These are phyloP conservation scores for Cercospora sp. DNA, from an alignment of 2,329 filamentous ascomycete species.

Conservation along the genomic window DNA sequence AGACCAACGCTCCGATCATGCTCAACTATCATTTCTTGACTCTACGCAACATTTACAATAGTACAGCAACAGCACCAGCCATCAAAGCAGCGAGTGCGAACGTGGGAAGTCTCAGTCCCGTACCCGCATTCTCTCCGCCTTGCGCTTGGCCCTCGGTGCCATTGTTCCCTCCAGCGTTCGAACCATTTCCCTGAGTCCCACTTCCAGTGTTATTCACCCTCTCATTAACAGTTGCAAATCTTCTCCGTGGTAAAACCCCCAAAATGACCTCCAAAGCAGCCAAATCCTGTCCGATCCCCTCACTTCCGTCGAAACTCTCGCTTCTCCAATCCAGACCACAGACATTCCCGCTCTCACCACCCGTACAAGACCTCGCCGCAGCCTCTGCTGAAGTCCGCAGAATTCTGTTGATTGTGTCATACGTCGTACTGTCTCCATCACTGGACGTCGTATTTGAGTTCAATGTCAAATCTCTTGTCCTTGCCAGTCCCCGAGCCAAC, in stretches of 20 bases:
- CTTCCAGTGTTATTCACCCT: background rate
- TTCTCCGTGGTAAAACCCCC: constrained; percentile 38
- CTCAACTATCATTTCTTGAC: background rate
- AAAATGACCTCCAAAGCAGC: constrained; percentile 54
- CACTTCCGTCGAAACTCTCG: constrained; percentile 45
- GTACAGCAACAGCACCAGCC: background rate
- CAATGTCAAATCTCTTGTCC: constrained; percentile 15
- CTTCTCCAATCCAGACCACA: constrained; percentile 47
- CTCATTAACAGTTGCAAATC: constrained; percentile 15
- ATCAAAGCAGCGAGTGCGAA: background rate
- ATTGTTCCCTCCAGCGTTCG: background rate
- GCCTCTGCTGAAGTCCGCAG: constrained; percentile 50
- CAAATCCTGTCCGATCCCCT: constrained; percentile 57
- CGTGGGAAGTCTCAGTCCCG: constrained; percentile 94
- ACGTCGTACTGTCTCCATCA: constrained; percentile 35
- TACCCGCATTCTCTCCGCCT: constrained; percentile 48
- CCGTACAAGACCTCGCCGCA: constrained; percentile 56
- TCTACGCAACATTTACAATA: background rate
- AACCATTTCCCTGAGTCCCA: background rate
- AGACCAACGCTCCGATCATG: background rate
- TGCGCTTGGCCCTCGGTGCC: background rate
- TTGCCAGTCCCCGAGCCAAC: constrained; percentile 47
- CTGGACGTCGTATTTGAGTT: constrained; percentile 33
- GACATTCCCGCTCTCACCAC: constrained; percentile 43
- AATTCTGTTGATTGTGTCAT: constrained; percentile 20